Percentiles rank a stretch among this genome's conserved stretches.
These are phyloP conservation scores for Suhomyces kunorum DNA, from an alignment of 1,139 yeast species.

Conservation along the genomic window DNA sequence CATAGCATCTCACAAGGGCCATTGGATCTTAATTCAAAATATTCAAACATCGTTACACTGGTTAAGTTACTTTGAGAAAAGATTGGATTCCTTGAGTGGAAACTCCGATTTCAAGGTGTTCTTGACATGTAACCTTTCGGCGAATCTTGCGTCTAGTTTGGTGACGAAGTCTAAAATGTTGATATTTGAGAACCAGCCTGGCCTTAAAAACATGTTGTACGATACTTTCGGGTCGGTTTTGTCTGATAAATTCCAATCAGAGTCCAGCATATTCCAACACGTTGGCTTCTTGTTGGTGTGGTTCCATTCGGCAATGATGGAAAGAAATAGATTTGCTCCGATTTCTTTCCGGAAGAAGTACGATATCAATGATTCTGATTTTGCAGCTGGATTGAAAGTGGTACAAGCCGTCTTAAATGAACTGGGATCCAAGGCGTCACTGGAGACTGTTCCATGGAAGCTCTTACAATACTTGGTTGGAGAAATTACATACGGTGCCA, in stretches of 20 bases:
- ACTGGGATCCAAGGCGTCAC: conserved; percentile 37
- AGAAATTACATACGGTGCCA: conserved; percentile 72
- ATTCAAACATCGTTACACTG: conserved; percentile 70
- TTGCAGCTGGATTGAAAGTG: conserved; percentile 50
- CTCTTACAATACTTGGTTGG: conserved; percentile 53
- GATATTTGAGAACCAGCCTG: conserved; percentile 62
- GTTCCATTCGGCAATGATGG: conserved; percentile 67
- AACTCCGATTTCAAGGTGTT: conserved; percentile 49
- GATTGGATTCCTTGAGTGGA: conserved; percentile 30
- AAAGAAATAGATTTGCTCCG: conserved; percentile 61
- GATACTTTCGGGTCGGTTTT: conserved; percentile 41
- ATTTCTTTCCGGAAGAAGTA: conserved; percentile 61
- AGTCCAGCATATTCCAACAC: conserved; percentile 49
- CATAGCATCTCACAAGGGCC: conserved; percentile 46
- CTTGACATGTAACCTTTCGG: conserved; percentile 56
- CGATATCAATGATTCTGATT: conserved; percentile 77
- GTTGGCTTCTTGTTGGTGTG: conserved; percentile 61
- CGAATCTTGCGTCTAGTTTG: conserved; percentile 57
- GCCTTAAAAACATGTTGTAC: conserved; percentile 51
- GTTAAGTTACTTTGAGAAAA: conserved; percentile 56
- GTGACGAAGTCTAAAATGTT: conserved; percentile 54
- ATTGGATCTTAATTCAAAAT: conserved; percentile 78
- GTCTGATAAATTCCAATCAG: conserved; percentile 18
- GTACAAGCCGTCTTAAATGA: conserved; percentile 28
- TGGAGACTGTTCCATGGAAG: conserved; percentile 58